phyloP scores from a whole-genome alignment of 2,329 filamentous ascomycete species.

The Biscogniauxia mediterranea region DNA sequence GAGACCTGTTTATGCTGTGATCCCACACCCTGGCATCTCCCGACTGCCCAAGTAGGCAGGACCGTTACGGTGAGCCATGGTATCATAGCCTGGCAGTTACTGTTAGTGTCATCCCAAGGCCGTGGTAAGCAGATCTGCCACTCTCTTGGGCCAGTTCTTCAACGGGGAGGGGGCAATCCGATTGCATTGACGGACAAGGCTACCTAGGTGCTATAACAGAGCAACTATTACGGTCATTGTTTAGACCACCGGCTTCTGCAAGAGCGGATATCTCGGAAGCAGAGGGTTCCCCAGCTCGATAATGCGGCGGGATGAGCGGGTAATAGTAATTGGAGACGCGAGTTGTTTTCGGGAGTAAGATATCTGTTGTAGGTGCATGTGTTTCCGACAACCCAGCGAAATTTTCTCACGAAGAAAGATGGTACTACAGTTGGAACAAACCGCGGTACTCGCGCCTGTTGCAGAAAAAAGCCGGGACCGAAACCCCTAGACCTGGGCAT shows the following conservation, averaged over 20 bases:
- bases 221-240: not conserved
- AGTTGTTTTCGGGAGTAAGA: not conserved
- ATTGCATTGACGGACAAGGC: not conserved
- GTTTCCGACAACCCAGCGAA: not conserved
- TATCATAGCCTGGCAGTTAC: not conserved
- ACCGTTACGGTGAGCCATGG: not conserved
- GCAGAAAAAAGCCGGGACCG: not conserved
- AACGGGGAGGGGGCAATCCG: not conserved
- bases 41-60: not conserved
- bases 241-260: not conserved
- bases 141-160: not conserved
- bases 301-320: not conserved
- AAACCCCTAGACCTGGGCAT: not conserved
- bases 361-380: not conserved
- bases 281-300: not conserved
- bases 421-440: not conserved
- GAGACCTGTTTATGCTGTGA: not conserved
- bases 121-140: not conserved
- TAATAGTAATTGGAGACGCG: not conserved
- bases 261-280: not conserved
- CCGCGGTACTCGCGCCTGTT: not conserved
- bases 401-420: not conserved
- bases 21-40: not conserved
- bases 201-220: not conserved
- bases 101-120: not conserved